Evolutionary conservation across 495 filamentous ascomycete species (phyloP).

Genomic region (Cercophora scortea): DNA sequence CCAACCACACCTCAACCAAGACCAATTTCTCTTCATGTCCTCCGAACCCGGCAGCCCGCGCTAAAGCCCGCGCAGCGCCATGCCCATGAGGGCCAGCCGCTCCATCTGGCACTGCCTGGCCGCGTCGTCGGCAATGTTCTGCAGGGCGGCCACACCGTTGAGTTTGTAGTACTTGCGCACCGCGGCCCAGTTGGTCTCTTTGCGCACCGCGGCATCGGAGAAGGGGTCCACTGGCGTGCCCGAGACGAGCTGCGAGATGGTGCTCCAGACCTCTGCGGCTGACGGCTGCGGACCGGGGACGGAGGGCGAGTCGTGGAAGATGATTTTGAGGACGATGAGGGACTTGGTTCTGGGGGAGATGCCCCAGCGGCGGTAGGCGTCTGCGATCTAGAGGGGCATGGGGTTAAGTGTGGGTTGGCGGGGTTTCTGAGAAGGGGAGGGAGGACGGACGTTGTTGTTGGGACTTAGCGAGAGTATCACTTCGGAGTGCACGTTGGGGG

Average conservation of each 20-base stretch:
- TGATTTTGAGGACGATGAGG: conserved; percentile 67
- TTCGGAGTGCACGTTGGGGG: conserved; percentile 87
- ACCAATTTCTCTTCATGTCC: background rate
- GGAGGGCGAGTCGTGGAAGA: background rate
- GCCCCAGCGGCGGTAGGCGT: conserved; percentile 83
- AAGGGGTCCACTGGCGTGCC: conserved; percentile 52
- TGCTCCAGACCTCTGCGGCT: conserved; percentile 49
- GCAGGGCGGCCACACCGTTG: conserved; percentile 41
- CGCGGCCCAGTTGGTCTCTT: conserved; percentile 55
- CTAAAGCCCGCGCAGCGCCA: conserved; percentile 62
- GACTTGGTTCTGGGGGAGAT: conserved; percentile 58
- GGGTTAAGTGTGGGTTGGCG: too few relatives aligned
- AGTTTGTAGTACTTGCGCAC: conserved; percentile 82
- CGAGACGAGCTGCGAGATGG: conserved; percentile 54
- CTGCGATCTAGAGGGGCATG: conserved; percentile 58
- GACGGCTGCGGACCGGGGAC: conserved; percentile 19
- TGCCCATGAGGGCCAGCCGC: conserved; percentile 54
- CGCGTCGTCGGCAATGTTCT: conserved; percentile 23
- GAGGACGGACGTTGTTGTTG: conserved; percentile 67
- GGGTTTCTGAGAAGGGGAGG: conserved; percentile 11
- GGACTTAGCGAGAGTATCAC: conserved; percentile 76
- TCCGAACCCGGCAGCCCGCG: background rate
- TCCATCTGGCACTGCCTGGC: conserved; percentile 48
- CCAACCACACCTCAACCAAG: too few relatives aligned
- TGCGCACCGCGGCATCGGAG: conserved; percentile 51